phyloP scores from a whole-genome alignment of 192 early-diverging fungal species.

The Coemansia sp. region DNA sequence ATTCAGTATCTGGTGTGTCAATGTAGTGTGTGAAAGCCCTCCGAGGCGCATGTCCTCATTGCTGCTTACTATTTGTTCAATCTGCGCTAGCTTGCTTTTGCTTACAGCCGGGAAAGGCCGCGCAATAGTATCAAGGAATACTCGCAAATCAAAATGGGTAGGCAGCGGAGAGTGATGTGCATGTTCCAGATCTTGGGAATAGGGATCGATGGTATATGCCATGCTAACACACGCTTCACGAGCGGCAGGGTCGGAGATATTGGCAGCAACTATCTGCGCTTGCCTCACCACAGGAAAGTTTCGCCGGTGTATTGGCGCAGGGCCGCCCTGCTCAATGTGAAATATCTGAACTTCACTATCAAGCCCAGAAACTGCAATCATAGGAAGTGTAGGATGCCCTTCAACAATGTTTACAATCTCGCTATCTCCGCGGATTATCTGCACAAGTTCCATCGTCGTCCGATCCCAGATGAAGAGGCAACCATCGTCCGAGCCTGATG shows the following conservation, averaged over 20 bases:
- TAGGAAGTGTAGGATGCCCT: conserved; percentile 59
- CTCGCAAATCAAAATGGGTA: neutral
- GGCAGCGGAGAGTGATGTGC: conserved; percentile 16
- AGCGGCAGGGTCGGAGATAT: conserved; percentile 2
- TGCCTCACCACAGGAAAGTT: conserved; percentile 31
- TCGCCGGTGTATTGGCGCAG: conserved; percentile 21
- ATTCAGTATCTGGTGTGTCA: conserved; percentile 31
- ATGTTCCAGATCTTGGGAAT: conserved; percentile 17
- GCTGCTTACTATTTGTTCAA: neutral
- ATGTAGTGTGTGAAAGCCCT: conserved; percentile 17
- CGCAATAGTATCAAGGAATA: conserved; percentile 1
- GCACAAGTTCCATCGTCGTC: conserved; percentile 56
- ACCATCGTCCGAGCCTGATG: conserved; percentile 80
- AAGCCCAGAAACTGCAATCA: conserved; percentile 71
- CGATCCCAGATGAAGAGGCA: conserved; percentile 68
- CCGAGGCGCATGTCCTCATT: conserved; percentile 8
- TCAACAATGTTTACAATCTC: conserved; percentile 61
- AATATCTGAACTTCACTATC: conserved; percentile 74
- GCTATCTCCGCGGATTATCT: conserved; percentile 66
- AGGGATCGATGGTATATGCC: conserved; percentile 32
- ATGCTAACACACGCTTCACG: conserved; percentile 11
- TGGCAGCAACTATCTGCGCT: conserved; percentile 13
- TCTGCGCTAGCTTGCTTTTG: conserved; percentile 11
- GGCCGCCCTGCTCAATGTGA: conserved; percentile 47
- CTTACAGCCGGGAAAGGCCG: conserved; percentile 29